Evolutionary conservation across 108 stramenopile genomes (phyloP).

Genomic region (Nannochloropsis salina): DNA sequence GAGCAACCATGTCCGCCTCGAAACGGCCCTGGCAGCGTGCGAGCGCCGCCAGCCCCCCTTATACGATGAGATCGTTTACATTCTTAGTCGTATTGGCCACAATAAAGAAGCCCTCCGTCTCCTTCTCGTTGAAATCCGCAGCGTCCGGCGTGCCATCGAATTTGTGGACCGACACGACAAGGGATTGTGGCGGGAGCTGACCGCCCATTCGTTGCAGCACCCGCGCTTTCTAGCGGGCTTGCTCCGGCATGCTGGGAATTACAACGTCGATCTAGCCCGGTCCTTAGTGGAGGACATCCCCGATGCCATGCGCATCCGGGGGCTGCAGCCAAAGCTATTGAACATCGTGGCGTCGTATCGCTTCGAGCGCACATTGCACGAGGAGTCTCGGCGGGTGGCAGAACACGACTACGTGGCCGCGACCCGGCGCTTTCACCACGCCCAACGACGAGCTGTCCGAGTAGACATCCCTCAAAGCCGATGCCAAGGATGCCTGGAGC

Average conservation of each 20-base stretch:
- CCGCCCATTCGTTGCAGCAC: slow-evolving; percentile 43
- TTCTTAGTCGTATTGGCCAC: slow-evolving; percentile 43
- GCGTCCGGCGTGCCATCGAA: slow-evolving; percentile 49
- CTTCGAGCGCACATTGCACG: neutral
- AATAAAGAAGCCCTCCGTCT: neutral
- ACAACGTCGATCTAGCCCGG: neutral
- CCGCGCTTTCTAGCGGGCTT: slow-evolving; percentile 39
- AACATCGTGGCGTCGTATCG: neutral
- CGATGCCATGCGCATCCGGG: neutral
- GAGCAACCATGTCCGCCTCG: neutral
- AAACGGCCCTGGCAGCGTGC: slow-evolving; percentile 44
- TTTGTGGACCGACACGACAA: slow-evolving; percentile 52
- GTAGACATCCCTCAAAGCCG: neutral
- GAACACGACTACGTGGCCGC: neutral
- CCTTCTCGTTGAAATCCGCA: slow-evolving; percentile 34
- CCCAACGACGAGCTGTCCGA: neutral
- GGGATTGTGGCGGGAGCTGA: slow-evolving; percentile 42
- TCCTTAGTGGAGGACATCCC: neutral
- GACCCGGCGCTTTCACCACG: slow-evolving; percentile 7
- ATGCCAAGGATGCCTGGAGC: neutral
- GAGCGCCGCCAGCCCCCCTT: slow-evolving; percentile 48
- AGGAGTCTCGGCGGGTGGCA: neutral
- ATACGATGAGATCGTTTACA: slow-evolving; percentile 53
- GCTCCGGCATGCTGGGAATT: slow-evolving; percentile 43
- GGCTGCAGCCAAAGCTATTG: neutral